Evolutionary conservation across 805 yeast genomes (phyloP), one percentile per base, ranked within the genome.

Genomic region (Metschnikowia anglica): DNA sequence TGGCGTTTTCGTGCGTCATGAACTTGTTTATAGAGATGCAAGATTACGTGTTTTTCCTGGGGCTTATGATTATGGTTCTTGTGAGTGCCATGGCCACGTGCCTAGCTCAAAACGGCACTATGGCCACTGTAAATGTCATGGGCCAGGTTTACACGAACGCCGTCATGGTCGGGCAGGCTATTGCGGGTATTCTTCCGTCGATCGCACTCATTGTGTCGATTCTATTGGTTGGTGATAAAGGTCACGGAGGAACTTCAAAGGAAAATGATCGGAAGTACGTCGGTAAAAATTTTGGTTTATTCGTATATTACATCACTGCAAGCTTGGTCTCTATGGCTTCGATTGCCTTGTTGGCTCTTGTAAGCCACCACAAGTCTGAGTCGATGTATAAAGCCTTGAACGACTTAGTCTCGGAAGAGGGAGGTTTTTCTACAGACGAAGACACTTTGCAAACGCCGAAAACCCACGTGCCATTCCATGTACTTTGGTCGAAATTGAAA

Each of bases 121-220:
- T 90, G 81, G 96, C 98, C 4, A 73, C 88, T 30, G 93, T 84
- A 2, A 86, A 87, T 54, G 79, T 84, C 1, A 71, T 80, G 58
- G 90, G 93, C 3, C 74, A 88, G 1, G 74, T 80, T 11, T 86
- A 78, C 59, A 90, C 95, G 9, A 96, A 93, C 56, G 95, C 86
- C 0, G 85, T 85, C 2, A 87, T 93, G 85, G 90, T 90, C 3
- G 99, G 99, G 1, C 96, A 91, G 62, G 96, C 96, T 0, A 68
- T 91, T 13, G 88, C 97, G 0, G 99, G 99, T 2, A 96, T 93
- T 0, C 66, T 91, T 26, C 98, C 99, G 2, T 81, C 96, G 0
- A 59, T 85, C 15, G 81, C 85, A 11, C 75, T 80, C 52, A 82
- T 81, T 47, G 46, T 75, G 9, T 77, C 85, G 9, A 79, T 79